Percentiles rank a stretch among this genome's conserved stretches.
These are phyloP conservation scores for Paramecium bursaria DNA, from an alignment of 73 alveolate species.

Conservation along the genomic window DNA sequence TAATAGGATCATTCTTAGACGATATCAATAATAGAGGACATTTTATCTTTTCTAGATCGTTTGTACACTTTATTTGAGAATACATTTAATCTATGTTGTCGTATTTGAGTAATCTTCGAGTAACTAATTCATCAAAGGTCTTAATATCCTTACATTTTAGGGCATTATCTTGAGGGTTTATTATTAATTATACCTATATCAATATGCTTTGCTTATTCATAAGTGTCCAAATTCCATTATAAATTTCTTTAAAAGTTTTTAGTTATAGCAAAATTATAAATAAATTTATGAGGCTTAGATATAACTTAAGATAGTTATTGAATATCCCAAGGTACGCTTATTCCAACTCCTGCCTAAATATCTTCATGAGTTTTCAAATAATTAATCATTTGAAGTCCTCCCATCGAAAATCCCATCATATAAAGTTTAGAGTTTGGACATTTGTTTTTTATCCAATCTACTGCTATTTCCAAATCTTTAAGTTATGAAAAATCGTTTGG, in stretches of 20 bases:
- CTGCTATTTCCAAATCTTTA: constrained; percentile 38
- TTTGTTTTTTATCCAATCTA: background rate
- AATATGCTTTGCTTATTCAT: background rate
- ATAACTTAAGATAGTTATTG: constrained; percentile 6
- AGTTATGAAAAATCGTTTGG: constrained; percentile 47
- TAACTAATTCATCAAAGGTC: constrained; percentile 29
- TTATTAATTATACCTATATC: constrained; percentile 12
- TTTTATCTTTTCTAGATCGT: constrained; percentile 17
- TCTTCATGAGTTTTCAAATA: background rate
- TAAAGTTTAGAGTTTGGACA: background rate
- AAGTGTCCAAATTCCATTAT: constrained; percentile 30
- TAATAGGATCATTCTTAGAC: constrained; percentile 5
- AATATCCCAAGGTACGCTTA: constrained; percentile 35
- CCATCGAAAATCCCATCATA: constrained; percentile 58
- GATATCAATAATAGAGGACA: background rate
- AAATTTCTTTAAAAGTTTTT: constrained; percentile 28
- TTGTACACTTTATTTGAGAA: background rate
- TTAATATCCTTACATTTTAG: background rate
- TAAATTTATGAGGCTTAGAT: constrained; percentile 1
- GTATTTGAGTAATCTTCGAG: constrained; percentile 5
- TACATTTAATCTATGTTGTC: background rate
- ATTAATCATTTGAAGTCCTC: constrained; percentile 10
- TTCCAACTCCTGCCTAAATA: constrained; percentile 25
- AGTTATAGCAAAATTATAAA: constrained; percentile 53
- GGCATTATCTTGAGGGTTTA: background rate